Percentiles rank a stretch among this genome's conserved stretches.
Conservation (phyloP, 441 rosid species). For the Erysimum pusillum region DNA sequence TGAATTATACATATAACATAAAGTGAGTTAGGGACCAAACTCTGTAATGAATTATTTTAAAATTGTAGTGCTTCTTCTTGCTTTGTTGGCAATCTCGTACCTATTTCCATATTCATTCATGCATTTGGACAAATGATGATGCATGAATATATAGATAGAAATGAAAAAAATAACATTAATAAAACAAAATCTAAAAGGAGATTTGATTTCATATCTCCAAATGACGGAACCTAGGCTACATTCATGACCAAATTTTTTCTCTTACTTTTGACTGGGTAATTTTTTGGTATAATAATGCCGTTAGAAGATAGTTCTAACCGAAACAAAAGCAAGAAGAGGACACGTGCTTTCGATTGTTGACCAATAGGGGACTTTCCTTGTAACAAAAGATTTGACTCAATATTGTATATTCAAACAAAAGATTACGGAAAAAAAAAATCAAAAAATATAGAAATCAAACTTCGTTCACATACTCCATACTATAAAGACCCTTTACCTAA, state of each 20-base stretch:
- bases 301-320: background rate
- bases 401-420: background rate
- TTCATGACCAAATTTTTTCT: background rate
- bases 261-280: background rate
- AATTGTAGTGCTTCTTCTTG: background rate
- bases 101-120: slow-evolving; percentile 6
- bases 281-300: background rate
- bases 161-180: slow-evolving; percentile 10
- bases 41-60: background rate
- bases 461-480: slow-evolving; percentile 11
- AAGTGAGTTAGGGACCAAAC: background rate
- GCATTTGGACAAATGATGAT: slow-evolving; percentile 22
- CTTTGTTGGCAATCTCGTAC: background rate
- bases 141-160: too few relatives aligned
- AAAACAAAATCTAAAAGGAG: slow-evolving; percentile 13
- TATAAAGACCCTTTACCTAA: slow-evolving; percentile 5
- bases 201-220: slow-evolving; percentile 27
- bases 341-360: slow-evolving; percentile 4
- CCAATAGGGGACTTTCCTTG: slow-evolving; percentile 24
- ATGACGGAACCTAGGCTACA: background rate
- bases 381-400: slow-evolving; percentile 8
- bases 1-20: background rate
- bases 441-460: slow-evolving; percentile 15
- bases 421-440: background rate
- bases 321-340: slow-evolving; percentile 5